These are phyloP conservation scores for Aspergillus aculeatus DNA, from an alignment of 2,329 filamentous ascomycete genomes.

Conservation along the genomic window DNA sequence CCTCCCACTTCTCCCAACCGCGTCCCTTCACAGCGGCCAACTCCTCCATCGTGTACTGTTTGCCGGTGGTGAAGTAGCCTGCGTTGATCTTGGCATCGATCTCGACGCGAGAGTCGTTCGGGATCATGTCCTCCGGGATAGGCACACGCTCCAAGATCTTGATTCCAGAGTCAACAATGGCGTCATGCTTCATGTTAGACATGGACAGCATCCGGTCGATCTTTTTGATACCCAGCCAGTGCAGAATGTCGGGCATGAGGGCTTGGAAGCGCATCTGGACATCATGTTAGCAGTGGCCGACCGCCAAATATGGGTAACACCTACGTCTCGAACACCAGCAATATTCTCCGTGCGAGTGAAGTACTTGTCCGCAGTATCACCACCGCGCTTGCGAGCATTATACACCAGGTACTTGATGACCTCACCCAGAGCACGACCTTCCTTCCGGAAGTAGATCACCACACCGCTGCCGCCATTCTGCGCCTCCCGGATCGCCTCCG, in stretches of 20 bases:
- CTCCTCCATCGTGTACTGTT: constrained; percentile 84
- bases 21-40: constrained; percentile 81
- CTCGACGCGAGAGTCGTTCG: constrained; percentile 92
- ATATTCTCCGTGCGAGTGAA: constrained; percentile 98
- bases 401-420: constrained; percentile 84
- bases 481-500: constrained; percentile 95
- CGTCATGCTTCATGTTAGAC: constrained; percentile 70
- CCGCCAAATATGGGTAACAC: background rate
- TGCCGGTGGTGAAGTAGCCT: constrained; percentile 81
- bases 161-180: constrained; percentile 52
- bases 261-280: constrained; percentile 91
- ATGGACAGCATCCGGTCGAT: constrained; percentile 98
- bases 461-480: constrained; percentile 91
- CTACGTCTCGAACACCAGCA: constrained; percentile 77
- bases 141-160: constrained; percentile 88
- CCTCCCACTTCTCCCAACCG: constrained; percentile 74
- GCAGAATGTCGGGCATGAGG: constrained; percentile 94
- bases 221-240: constrained; percentile 98
- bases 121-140: constrained; percentile 90
- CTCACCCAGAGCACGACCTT: constrained; percentile 89
- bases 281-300: constrained; percentile 10
- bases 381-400: constrained; percentile 48
- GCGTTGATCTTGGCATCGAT: constrained; percentile 98
- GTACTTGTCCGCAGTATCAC: constrained; percentile 56
- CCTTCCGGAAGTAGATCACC: constrained; percentile 98